These are phyloP conservation scores for Sporodiniella umbellata DNA, from an alignment of 371 early-diverging fungal genomes.

Conservation along the genomic window DNA sequence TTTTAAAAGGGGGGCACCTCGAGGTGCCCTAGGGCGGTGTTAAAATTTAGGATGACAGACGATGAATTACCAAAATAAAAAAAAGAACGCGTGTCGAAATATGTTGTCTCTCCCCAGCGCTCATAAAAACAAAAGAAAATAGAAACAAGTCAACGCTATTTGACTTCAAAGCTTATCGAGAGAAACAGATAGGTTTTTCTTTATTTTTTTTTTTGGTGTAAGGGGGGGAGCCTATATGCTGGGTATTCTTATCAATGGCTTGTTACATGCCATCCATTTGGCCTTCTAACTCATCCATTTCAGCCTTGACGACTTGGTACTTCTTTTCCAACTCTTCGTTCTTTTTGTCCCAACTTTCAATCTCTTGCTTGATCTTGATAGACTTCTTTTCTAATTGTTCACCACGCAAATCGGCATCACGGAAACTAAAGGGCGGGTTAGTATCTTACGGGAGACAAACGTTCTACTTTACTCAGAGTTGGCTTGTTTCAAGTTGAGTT, in stretches of 20 bases:
- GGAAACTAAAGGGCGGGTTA: conserved; percentile 48
- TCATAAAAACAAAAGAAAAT: too few relatives aligned
- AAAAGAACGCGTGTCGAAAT: too few relatives aligned
- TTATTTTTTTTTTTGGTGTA: too few relatives aligned
- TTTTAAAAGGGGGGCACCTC: too few relatives aligned
- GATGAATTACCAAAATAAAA: too few relatives aligned
- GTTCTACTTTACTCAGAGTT: conserved; percentile 58
- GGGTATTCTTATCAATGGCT: conserved; percentile 20
- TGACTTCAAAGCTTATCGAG: too few relatives aligned
- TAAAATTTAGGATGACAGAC: too few relatives aligned
- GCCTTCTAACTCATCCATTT: conserved; percentile 40
- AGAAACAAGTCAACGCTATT: too few relatives aligned
- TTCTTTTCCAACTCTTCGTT: conserved; percentile 31
- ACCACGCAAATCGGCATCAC: conserved; percentile 53
- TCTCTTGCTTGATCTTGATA: conserved; percentile 27
- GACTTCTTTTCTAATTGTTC: conserved; percentile 39
- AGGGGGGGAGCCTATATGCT: conserved; percentile 24
- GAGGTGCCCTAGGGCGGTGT: too few relatives aligned
- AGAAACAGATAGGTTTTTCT: too few relatives aligned
- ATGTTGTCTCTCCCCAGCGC: too few relatives aligned
- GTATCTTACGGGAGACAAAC: neutral
- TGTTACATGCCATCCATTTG: conserved; percentile 44
- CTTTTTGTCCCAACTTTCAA: conserved; percentile 30
- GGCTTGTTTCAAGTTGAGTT: conserved; percentile 60
- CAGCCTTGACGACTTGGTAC: conserved; percentile 32